Conservation (phyloP, 257 asterid genomes). For the Gentiana macrophylla region DNA sequence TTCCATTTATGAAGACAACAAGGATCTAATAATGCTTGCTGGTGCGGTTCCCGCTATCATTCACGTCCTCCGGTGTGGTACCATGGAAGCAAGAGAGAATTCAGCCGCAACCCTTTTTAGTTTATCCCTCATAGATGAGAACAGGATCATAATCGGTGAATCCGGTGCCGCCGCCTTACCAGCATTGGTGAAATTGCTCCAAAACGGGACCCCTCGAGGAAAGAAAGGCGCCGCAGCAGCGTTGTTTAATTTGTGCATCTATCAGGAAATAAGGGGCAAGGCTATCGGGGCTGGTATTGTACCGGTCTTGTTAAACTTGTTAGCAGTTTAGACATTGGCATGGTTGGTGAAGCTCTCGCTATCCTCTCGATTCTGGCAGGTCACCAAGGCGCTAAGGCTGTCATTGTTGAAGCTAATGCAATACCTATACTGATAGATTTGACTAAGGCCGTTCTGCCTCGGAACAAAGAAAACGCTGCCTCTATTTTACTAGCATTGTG, state of each 20-base stretch:
- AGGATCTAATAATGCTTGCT: slow-evolving; percentile 76
- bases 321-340: slow-evolving; percentile 47
- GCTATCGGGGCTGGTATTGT: slow-evolving; percentile 85
- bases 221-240: slow-evolving; percentile 95
- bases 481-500: slow-evolving; percentile 72
- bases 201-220: slow-evolving; percentile 65
- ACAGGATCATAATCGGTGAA: slow-evolving; percentile 80
- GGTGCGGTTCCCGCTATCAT: slow-evolving; percentile 85
- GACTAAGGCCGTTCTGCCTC: slow-evolving; percentile 55
- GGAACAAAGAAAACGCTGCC: slow-evolving; percentile 65
- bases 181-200: slow-evolving; percentile 72
- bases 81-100: slow-evolving; percentile 85
- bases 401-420: slow-evolving; percentile 57
- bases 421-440: slow-evolving; percentile 72
- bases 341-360: slow-evolving; percentile 87
- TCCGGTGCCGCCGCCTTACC: slow-evolving; percentile 72
- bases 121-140: slow-evolving; percentile 76
- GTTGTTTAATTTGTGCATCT: slow-evolving; percentile 72
- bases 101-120: slow-evolving; percentile 92
- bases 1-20: slow-evolving; percentile 70
- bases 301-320: slow-evolving; percentile 53
- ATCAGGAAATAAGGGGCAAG: slow-evolving; percentile 83
- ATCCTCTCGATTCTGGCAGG: slow-evolving; percentile 77
- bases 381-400: slow-evolving; percentile 72
- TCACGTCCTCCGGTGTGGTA: slow-evolving; percentile 78